Evolutionary conservation across 2,329 filamentous ascomycete genomes (phyloP), one percentile per base, ranked within the genome.

Genomic region (Fusarium napiforme): DNA sequence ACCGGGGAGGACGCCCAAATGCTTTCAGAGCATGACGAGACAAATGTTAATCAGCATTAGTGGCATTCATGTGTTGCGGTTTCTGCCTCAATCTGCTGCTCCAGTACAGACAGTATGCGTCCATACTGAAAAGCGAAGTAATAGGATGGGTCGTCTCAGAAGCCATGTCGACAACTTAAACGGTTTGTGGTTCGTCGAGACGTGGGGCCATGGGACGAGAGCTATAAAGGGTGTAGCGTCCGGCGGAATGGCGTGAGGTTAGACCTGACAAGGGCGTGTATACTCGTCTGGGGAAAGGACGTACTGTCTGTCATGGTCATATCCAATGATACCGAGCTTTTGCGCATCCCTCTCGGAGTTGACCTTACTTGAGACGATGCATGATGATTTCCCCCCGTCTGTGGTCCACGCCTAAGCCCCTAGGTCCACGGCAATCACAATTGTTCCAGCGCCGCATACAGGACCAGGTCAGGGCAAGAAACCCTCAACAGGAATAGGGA

Each of bases 181-280:
- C 49, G 52, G 53, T 40, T 45, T 64, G 70, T 77, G 71, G 75
- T 77, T 75, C 56, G 70, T 74, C 72, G 52, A 73, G 71, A 69
- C 73, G 71, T 77, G 74, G 76, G 69, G 70, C 74, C 76, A 71
- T 77, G 76, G 69, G 69, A 67, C 67, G 69, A 76, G 73, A 70
- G 69, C 74, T 68, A 60, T 60, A 77, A 78, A 67, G 68, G 76
- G 76, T 71, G 76, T 78, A 77, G 76, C 62, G 73, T 68, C 74
- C 71, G 73, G 73, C 68, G 73, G 75, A 72, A 78, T 78, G 76
- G 76, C 76, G 76, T 78, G 76, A 78, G 76, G 75, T 72, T 66
- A 73, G 70, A 40, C 60, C 40, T 59, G 67, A 69, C 74, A 66
- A 64, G 71, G 67, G 70, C 39, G 67, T 74, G 60, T 69, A 47